Conservation (phyloP, 2,329 filamentous ascomycete genomes). For the Colletotrichum siamense region DNA sequence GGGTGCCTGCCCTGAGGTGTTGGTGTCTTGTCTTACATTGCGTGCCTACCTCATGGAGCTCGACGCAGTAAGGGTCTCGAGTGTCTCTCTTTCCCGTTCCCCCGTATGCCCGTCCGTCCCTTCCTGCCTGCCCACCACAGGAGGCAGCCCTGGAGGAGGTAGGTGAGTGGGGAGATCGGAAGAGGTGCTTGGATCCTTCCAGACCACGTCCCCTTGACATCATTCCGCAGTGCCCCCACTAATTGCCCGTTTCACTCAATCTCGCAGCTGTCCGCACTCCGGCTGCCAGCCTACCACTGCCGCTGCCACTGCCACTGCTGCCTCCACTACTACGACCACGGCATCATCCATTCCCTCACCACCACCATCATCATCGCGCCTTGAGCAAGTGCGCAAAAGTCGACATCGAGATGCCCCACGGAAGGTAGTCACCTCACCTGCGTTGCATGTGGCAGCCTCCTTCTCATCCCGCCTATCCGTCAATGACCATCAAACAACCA, state of each 20-base stretch:
- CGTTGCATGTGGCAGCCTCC: neutral
- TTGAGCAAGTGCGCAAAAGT: neutral
- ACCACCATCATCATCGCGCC: neutral
- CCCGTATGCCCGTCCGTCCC: neutral
- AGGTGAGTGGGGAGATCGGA: neutral
- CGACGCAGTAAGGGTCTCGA: slow-evolving; percentile 13
- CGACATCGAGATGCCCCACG: slow-evolving; percentile 11
- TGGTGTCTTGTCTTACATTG: neutral
- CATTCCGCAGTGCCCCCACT: slow-evolving; percentile 1
- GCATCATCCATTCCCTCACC: neutral
- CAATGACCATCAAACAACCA: neutral
- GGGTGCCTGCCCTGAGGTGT: neutral
- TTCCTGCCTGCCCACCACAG: neutral
- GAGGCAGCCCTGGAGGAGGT: neutral
- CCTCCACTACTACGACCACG: neutral
- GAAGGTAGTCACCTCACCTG: neutral
- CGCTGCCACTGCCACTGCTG: neutral
- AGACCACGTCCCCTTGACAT: slow-evolving; percentile 9
- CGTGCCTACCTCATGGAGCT: neutral
- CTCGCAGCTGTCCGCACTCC: neutral
- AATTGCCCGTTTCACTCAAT: slow-evolving; percentile 10
- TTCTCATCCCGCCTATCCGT: neutral
- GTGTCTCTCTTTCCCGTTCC: neutral
- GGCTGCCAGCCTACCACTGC: neutral
- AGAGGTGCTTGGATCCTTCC: neutral